Base-by-base conservation (phyloP, 768 basidiomycete genomes). In the Leccinum aurantiacum region DNA sequence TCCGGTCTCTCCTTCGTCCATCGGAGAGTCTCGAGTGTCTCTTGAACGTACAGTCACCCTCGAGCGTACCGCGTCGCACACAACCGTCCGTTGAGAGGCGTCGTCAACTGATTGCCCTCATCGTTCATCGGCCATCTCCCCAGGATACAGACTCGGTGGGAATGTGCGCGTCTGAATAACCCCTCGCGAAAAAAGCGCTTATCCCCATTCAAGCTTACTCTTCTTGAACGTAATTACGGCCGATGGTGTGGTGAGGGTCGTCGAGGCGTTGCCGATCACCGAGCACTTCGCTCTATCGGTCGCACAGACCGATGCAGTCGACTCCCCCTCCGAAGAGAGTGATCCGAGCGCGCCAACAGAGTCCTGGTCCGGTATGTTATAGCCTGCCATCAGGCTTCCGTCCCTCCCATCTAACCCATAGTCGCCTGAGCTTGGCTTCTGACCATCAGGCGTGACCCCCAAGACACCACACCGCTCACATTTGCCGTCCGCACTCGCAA, bases 271-370 rank as follows among this genome's bases (percentile, higher is more conserved):
- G n/a, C 86, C 87, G 3, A 81, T 91, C 33, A 79, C 81, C 55
- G 79, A 78, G 10, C 72, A 77, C 35, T 84, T 89, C 65, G 73
- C 78, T 5, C 77, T 89, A 41, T 70, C 76, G 9, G 83, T 89
- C 73, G 80, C 85, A 2, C 88, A 90, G 67, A 76, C 80, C 44
- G 76, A 74, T 29, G 75, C 79, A 0, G 58, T 77, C 17, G 77
- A 82, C 56, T 63, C 77, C 8, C 67, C 67, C 41, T 55, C 67
- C 7, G 14, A 52, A 31, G 52, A 77, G 4, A 64, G 64, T 3
- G 57, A 31, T 58, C 70, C 27, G 67, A 72, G 46, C 15, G 54
- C 59, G 27, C 78, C 80, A 60, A 71, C 76, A 7, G 71, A 74
- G 44, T 70, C 55, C 31, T 33, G 19, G 80, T 66, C 69, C 8